Conservation (phyloP, 2,329 filamentous ascomycete species). For the Colletotrichum sp. region DNA sequence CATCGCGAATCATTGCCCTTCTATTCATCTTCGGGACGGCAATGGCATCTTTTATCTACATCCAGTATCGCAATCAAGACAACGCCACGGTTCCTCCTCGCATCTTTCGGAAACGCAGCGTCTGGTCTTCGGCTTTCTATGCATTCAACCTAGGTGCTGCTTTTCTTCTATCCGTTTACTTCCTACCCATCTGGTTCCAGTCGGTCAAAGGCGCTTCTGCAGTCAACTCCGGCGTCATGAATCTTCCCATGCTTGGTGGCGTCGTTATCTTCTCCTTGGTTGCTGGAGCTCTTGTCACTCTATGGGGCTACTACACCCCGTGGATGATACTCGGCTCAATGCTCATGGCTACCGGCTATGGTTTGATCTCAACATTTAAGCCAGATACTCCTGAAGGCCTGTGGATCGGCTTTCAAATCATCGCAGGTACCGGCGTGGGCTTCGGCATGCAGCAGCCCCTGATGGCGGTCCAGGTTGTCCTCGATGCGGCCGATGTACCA, state of each 20-base stretch:
- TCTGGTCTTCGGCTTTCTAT: slow-evolving; percentile 38
- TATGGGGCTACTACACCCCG: slow-evolving; percentile 49
- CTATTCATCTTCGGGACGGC: slow-evolving; percentile 50
- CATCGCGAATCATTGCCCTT: slow-evolving; percentile 53
- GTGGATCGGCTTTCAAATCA: slow-evolving; percentile 51
- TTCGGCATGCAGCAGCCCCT: slow-evolving; percentile 48
- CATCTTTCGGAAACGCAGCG: slow-evolving; percentile 43
- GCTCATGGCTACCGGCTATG: slow-evolving; percentile 40
- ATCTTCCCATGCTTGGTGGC: slow-evolving; percentile 43
- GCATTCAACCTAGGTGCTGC: slow-evolving; percentile 43
- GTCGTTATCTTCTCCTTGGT: slow-evolving; percentile 38
- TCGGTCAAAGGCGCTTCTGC: slow-evolving; percentile 45
- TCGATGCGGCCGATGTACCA: slow-evolving; percentile 47
- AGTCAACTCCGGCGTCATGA: slow-evolving; percentile 43
- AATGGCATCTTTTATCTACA: slow-evolving; percentile 37
- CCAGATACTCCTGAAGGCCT: slow-evolving; percentile 33
- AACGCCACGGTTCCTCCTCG: slow-evolving; percentile 48
- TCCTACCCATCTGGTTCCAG: slow-evolving; percentile 52
- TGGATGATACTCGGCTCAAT: slow-evolving; percentile 43
- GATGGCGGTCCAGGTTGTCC: slow-evolving; percentile 50
- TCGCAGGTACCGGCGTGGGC: slow-evolving; percentile 48
- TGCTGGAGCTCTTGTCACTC: slow-evolving; percentile 38
- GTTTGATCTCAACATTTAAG: slow-evolving; percentile 46
- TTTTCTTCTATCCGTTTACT: slow-evolving; percentile 37
- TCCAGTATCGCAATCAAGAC: slow-evolving; percentile 44